phyloP scores from a whole-genome alignment of 2,329 filamentous ascomycete genomes.

The Cordyceps cateniannulata region DNA sequence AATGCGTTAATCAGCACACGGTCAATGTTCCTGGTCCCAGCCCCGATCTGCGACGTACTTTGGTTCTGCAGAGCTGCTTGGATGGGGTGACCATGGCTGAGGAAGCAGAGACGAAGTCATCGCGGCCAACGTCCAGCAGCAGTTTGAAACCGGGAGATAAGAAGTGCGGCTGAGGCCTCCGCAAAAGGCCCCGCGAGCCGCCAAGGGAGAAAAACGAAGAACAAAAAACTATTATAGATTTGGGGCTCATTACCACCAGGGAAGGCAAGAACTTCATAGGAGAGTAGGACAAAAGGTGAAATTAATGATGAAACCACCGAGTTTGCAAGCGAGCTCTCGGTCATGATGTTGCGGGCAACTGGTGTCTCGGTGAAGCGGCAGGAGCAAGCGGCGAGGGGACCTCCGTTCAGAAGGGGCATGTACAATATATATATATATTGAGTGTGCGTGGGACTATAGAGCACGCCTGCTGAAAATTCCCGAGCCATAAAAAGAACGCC shows the following conservation, averaged over 20 bases:
- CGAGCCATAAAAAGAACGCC: conserved; percentile 10
- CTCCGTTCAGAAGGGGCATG: neutral
- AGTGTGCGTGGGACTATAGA: neutral
- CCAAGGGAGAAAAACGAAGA: neutral
- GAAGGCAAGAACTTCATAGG: neutral
- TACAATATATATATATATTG: conserved; percentile 8
- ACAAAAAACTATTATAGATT: no score
- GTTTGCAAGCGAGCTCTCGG: neutral
- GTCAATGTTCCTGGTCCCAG: neutral
- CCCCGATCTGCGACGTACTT: neutral
- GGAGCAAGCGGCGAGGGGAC: neutral
- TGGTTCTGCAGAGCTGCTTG: neutral
- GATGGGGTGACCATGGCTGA: conserved; percentile 10
- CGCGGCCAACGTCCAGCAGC: neutral
- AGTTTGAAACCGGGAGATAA: neutral
- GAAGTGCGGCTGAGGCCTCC: no score
- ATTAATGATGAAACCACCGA: neutral
- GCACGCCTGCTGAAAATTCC: neutral
- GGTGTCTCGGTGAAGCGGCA: neutral
- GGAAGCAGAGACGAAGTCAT: conserved; percentile 8
- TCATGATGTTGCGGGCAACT: neutral
- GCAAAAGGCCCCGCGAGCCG: neutral
- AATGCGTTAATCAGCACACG: neutral
- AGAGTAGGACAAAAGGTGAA: neutral
- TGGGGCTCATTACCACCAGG: no score